phyloP scores from a whole-genome alignment of 2,329 filamentous ascomycete genomes.

The Cladosporium sp. region DNA sequence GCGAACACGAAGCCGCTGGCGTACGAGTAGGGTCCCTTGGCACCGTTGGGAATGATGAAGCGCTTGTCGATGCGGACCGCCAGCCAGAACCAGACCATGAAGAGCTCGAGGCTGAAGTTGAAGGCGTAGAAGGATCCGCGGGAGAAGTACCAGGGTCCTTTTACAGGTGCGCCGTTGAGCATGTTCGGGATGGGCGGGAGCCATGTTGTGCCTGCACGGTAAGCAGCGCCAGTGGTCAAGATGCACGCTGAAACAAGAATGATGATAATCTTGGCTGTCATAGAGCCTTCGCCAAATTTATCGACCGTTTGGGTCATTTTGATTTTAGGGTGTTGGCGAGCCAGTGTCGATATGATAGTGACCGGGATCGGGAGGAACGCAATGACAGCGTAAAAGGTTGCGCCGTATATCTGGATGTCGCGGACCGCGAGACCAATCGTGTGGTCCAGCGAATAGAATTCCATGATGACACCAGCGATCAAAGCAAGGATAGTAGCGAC shows the following conservation, averaged over 20 bases:
- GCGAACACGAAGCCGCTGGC: conserved; percentile 18
- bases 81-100: conserved; percentile 65
- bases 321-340: conserved; percentile 33
- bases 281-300: conserved; percentile 63
- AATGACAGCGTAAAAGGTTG: conserved; percentile 59
- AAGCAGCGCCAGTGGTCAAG: conserved; percentile 65
- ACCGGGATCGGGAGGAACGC: conserved; percentile 64
- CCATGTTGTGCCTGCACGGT: conserved; percentile 60
- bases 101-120: conserved; percentile 70
- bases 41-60: conserved; percentile 71
- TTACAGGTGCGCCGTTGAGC: conserved; percentile 29
- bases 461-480: conserved; percentile 61
- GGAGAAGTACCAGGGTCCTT: conserved; percentile 65
- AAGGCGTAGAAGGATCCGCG: conserved; percentile 75
- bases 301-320: conserved; percentile 38
- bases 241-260: conserved; percentile 56
- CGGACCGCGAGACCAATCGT: conserved; percentile 41
- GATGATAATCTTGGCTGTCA: conserved; percentile 63
- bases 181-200: conserved; percentile 40
- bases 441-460: conserved; percentile 61
- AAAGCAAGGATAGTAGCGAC: conserved; percentile 59
- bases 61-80: conserved; percentile 66
- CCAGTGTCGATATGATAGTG: conserved; percentile 44
- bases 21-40: conserved; percentile 45
- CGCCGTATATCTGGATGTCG: conserved; percentile 62